Evolutionary conservation across 768 basidiomycete species (phyloP), one percentile per base, ranked within the genome.

Genomic region (Postia placenta): DNA sequence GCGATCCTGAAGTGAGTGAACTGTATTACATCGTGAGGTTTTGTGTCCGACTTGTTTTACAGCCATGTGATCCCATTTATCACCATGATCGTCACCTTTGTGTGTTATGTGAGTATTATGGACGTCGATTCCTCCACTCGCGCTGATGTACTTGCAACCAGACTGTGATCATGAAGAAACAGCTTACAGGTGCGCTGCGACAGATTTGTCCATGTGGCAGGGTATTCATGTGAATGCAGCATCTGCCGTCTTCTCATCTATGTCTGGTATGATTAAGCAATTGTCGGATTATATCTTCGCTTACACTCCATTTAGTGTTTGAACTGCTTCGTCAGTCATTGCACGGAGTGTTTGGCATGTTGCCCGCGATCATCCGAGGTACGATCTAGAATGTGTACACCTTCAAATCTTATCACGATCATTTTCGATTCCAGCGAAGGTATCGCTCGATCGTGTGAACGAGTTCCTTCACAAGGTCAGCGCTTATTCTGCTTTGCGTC

Each of bases 51-150:
- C 41, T 43, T 15, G 19, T 26, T 11, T 15, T 22, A 19, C 28
- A 86, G 82, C 60, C 79, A 71, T 55, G 49, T 79, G 24, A 74
- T 87, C 37, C 85, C 87, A 0, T 59, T 87, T 11, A 42, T 75
- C 1, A 81, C 78, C n/a, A 88, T 88, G 85, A 58, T 83, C 24
- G 73, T 76, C 11, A 81, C 83, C 1, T 87, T 78, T 59, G 69
- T 75, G 2, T 72, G 76, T 4, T 87, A 82, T 53, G 73, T 82
- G 65, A 41, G 78, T 60, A 9, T 12, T 9, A 33, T 39, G 9
- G 22, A 5, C 36, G 33, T 11, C 4, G 14, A 5, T 9, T 1
- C 20, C 11, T 14, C 30, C n/a, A 4, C n/a, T 33, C 15, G 39
- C n/a, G 12, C 44, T 45, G 19, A n/a, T 25, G 3, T 28, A 35